phyloP scores from a whole-genome alignment of 176 grass and related monocot species.

The Miscanthus lutarioriparius region DNA sequence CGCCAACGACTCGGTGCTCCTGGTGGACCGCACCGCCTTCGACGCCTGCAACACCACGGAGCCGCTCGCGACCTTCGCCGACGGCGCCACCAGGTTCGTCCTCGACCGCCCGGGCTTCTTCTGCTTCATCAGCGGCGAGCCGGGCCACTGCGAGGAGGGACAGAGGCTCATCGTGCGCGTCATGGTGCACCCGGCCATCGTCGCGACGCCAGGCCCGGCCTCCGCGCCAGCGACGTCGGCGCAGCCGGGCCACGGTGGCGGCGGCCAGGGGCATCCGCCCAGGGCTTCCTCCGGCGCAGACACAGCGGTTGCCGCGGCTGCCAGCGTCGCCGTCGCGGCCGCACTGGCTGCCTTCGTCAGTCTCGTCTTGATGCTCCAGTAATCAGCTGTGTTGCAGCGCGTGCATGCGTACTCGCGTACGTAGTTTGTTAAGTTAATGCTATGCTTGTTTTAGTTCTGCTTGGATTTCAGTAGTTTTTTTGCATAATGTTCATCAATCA shows the following conservation, averaged over 20 bases:
- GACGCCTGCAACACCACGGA: conserved; percentile 51
- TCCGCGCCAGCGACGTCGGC: background rate
- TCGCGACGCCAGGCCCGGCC: background rate
- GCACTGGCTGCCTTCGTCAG: background rate
- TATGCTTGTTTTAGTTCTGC: background rate
- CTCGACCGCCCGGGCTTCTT: conserved; percentile 70
- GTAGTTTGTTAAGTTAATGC: background rate
- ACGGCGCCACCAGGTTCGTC: conserved; percentile 50
- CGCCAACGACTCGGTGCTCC: conserved; percentile 68
- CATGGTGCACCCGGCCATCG: conserved; percentile 38
- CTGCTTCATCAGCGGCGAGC: conserved; percentile 82
- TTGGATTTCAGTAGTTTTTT: background rate
- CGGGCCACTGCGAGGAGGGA: conserved; percentile 58
- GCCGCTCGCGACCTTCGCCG: conserved; percentile 42
- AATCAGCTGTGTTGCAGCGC: background rate
- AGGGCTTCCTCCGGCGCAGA: background rate
- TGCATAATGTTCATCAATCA: background rate
- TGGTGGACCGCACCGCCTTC: conserved; percentile 52
- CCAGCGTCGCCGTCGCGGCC: background rate
- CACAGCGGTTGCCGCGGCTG: background rate
- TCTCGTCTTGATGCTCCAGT: conserved; percentile 21
- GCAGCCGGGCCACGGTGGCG: background rate
- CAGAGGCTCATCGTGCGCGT: conserved; percentile 79
- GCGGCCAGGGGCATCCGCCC: background rate
- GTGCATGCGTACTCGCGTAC: background rate